phyloP scores from a whole-genome alignment of 129 eudicot genomes.

The Flaveria ramosissima region DNA sequence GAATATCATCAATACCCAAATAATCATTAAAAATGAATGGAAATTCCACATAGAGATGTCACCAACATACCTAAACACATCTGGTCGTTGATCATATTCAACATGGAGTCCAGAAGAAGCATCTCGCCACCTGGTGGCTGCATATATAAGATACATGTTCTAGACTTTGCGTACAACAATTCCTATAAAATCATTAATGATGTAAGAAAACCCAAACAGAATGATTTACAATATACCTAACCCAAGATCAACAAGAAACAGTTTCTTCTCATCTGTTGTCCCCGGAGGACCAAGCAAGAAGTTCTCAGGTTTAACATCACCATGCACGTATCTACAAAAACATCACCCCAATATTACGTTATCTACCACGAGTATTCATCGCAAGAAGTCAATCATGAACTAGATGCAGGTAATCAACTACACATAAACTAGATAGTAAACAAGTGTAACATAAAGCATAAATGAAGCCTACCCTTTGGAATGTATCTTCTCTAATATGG shows the following conservation, averaged over 20 bases:
- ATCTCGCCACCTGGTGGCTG: slow-evolving; percentile 83
- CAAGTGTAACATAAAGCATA: not conserved
- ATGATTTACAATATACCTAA: slow-evolving; percentile 48
- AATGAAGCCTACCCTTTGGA: slow-evolving; percentile 63
- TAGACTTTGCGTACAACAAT: not conserved
- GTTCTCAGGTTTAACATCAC: slow-evolving; percentile 93
- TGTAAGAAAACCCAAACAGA: not conserved
- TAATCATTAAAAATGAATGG: not conserved
- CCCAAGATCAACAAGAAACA: slow-evolving; percentile 91
- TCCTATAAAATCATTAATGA: not conserved
- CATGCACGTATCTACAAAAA: slow-evolving; percentile 77
- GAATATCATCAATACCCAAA: not conserved
- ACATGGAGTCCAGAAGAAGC: slow-evolving; percentile 67
- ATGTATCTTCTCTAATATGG: slow-evolving; percentile 88
- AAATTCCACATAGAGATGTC: slow-evolving; percentile 3
- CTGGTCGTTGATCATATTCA: slow-evolving; percentile 90
- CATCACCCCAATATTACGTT: not conserved
- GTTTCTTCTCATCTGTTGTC: slow-evolving; percentile 73
- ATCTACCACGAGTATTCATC: not conserved
- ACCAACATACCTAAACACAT: slow-evolving; percentile 65
- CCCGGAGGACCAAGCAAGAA: slow-evolving; percentile 91
- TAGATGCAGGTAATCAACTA: not conserved
- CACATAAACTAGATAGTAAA: not conserved
- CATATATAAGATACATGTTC: slow-evolving; percentile 17
- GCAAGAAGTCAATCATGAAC: not conserved